Percentiles rank a stretch among this genome's conserved stretches.
phyloP scores from a whole-genome alignment of 2,329 filamentous ascomycete species.

The Ambrosiella xylebori region DNA sequence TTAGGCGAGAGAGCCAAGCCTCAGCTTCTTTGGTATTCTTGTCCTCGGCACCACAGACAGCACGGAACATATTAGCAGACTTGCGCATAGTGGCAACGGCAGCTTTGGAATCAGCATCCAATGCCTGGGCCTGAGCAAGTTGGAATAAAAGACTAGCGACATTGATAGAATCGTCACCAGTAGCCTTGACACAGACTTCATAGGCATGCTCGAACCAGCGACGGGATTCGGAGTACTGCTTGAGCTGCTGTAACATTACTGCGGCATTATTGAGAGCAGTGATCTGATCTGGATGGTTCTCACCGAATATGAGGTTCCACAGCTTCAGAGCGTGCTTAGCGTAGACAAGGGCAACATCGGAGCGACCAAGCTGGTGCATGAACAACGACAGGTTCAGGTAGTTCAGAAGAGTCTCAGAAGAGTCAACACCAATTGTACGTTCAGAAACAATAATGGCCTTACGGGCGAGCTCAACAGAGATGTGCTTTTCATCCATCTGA shows the following conservation, averaged over 20 bases:
- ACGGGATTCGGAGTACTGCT: constrained; percentile 85
- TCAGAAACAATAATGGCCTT: constrained; percentile 96
- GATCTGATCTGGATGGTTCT: constrained; percentile 89
- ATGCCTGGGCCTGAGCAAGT: constrained; percentile 79
- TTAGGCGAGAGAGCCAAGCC: constrained; percentile 89
- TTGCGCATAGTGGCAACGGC: constrained; percentile 90
- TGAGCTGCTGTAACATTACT: constrained; percentile 92
- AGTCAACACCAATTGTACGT: constrained; percentile 83
- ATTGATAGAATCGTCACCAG: constrained; percentile 78
- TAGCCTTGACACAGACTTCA: constrained; percentile 72
- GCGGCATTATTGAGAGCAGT: constrained; percentile 98
- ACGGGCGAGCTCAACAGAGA: constrained; percentile 82
- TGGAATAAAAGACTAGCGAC: constrained; percentile 93
- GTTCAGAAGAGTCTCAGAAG: constrained; percentile 80
- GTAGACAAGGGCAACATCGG: constrained; percentile 69
- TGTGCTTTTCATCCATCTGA: constrained; percentile 92
- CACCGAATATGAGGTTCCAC: constrained; percentile 93
- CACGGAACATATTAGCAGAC: constrained; percentile 88
- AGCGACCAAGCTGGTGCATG: constrained; percentile 82
- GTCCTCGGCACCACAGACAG: constrained; percentile 71
- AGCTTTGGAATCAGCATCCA: constrained; percentile 88
- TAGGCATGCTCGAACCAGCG: constrained; percentile 94
- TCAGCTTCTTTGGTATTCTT: constrained; percentile 98
- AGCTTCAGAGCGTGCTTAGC: constrained; percentile 84
- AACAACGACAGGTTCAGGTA: constrained; percentile 94